A percentile compares a stretch with the other conserved stretches of the same genome.
Conservation (phyloP, 176 grass and related monocot species). For the Musa beccarii region DNA sequence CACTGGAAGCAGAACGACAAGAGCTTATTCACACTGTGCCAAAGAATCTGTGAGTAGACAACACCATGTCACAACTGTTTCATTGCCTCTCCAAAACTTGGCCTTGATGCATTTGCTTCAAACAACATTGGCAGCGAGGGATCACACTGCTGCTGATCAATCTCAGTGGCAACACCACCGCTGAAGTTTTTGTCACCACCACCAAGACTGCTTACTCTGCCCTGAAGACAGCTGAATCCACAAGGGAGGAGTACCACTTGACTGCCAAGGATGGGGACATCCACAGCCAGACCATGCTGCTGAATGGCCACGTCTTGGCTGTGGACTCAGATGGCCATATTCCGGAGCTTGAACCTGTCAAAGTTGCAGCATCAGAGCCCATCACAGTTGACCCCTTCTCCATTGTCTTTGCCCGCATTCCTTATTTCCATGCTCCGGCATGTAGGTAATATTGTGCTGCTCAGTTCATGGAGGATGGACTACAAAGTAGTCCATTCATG, state of each 20-base stretch:
- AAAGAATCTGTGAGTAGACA: conserved; percentile 4
- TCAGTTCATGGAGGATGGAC: neutral
- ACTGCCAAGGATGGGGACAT: conserved; percentile 58
- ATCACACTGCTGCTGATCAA: conserved; percentile 73
- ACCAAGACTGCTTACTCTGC: conserved; percentile 5
- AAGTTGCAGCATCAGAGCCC: conserved; percentile 40
- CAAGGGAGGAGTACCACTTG: conserved; percentile 86
- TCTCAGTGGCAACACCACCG: conserved; percentile 46
- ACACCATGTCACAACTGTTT: neutral
- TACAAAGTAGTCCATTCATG: neutral
- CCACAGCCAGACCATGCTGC: conserved; percentile 80
- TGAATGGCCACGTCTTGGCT: conserved; percentile 59
- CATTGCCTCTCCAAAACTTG: neutral
- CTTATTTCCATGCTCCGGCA: conserved; percentile 52
- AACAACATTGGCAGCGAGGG: conserved; percentile 35
- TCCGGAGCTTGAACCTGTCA: conserved; percentile 52
- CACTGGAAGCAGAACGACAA: conserved; percentile 45
- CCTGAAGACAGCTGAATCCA: neutral
- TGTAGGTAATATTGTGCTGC: conserved; percentile 36
- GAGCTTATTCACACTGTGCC: conserved; percentile 16
- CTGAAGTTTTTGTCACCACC: conserved; percentile 17
- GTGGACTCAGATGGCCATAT: conserved; percentile 46
- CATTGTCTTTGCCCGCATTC: conserved; percentile 79
- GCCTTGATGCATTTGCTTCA: neutral
- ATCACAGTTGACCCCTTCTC: conserved; percentile 68